Conservation (phyloP, 805 yeast genomes). For the Lipomyces mesembrius region DNA sequence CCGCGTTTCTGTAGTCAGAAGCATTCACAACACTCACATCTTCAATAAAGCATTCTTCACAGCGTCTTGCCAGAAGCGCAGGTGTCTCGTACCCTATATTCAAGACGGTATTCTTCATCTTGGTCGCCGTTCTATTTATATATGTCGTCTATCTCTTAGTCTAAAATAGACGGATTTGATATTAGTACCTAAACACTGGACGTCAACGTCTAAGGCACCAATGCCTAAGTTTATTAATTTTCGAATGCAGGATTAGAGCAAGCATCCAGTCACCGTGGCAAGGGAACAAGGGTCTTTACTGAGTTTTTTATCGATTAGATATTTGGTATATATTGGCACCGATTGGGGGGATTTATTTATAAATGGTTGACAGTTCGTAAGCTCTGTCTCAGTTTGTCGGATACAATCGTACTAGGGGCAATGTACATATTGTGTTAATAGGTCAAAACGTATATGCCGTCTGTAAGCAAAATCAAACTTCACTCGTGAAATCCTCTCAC, state of each 20-base stretch:
- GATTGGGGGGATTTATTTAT: background rate
- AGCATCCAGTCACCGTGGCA: background rate
- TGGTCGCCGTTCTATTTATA: conserved; percentile 23
- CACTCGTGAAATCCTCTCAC: background rate
- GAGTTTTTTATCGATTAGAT: too few relatives aligned
- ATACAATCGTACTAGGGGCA: background rate
- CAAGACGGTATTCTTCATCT: conserved; percentile 51
- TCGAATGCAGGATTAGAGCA: background rate
- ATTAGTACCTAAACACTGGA: background rate
- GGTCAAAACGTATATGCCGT: background rate
- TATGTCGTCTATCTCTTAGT: conserved; percentile 29
- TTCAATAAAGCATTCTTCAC: conserved; percentile 53
- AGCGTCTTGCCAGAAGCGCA: conserved; percentile 55
- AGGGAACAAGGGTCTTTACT: too few relatives aligned
- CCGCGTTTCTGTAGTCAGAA: conserved; percentile 21
- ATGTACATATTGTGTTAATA: background rate
- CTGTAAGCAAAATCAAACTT: background rate
- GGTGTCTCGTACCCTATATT: conserved; percentile 56
- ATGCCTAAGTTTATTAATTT: background rate
- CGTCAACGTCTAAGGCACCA: background rate
- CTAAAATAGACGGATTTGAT: conserved; percentile 10
- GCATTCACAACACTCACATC: conserved; percentile 46
- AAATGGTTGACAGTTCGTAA: background rate
- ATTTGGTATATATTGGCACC: too few relatives aligned
- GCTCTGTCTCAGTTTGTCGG: background rate